phyloP scores from a whole-genome alignment of 306 rosid species.

The Vigna trinervia region DNA sequence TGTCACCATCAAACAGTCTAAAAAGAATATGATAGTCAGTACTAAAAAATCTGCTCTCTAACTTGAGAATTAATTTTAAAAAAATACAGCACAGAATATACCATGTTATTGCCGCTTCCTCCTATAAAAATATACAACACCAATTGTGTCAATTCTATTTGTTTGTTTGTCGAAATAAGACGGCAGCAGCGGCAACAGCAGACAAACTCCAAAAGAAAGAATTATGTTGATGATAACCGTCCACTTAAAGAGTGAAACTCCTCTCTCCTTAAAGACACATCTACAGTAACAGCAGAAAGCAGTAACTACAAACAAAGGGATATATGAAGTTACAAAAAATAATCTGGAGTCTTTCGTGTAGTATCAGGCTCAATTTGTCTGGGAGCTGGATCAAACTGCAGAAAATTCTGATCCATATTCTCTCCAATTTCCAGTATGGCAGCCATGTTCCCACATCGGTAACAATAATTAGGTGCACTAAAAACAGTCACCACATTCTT shows the following conservation, averaged over 20 bases:
- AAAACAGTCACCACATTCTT: conserved; percentile 98
- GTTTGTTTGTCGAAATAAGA: conserved; percentile 71
- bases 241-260: conserved; percentile 63
- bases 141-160: conserved; percentile 61
- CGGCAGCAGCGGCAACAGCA: conserved; percentile 57
- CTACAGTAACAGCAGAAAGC: conserved; percentile 72
- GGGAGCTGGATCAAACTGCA: conserved; percentile 99
- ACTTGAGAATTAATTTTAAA: conserved; percentile 41
- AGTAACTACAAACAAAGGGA: conserved; percentile 66
- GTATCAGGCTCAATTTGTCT: conserved; percentile 97
- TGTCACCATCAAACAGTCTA: conserved; percentile 40
- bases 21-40: conserved; percentile 45
- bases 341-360: conserved; percentile 98
- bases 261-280: conserved; percentile 68
- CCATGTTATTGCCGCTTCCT: conserved; percentile 74
- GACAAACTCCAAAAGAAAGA: conserved; percentile 77
- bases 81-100: conserved; percentile 66
- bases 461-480: conserved; percentile 98
- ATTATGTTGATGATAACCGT: conserved; percentile 73
- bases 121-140: conserved; percentile 78
- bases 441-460: conserved; percentile 99
- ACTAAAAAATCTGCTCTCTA: conserved; percentile 57
- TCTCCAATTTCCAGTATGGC: conserved; percentile 98
- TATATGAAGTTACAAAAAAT: conserved; percentile 82
- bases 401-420: conserved; percentile 97